These are phyloP conservation scores for Cupressus sempervirens DNA, from an alignment of 75 land plant species.

Conservation along the genomic window DNA sequence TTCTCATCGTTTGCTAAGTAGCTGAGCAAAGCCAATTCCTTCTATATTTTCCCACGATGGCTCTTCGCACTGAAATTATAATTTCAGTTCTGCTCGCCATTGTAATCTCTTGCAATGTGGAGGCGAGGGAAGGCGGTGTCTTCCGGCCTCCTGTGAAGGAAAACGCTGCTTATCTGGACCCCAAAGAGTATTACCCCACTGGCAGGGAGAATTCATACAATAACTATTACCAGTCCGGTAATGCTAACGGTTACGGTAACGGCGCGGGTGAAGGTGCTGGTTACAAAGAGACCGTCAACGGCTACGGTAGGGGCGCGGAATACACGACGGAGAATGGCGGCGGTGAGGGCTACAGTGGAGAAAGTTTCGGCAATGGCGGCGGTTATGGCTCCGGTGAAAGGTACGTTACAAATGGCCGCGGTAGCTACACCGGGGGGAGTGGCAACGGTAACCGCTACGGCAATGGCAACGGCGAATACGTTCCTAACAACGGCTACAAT, in stretches of 20 bases:
- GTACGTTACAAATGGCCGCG: too few relatives aligned
- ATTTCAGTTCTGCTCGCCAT: neutral
- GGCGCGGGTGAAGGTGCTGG: neutral
- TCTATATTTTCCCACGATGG: neutral
- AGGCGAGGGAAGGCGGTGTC: neutral
- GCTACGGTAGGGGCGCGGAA: neutral
- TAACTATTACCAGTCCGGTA: neutral
- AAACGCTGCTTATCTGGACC: too few relatives aligned
- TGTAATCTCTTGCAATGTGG: neutral
- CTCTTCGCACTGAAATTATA: neutral
- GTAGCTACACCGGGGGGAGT: too few relatives aligned
- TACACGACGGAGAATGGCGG: neutral
- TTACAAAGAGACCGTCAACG: neutral
- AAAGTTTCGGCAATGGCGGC: neutral
- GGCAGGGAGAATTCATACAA: too few relatives aligned
- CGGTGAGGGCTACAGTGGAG: neutral
- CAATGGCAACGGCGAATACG: too few relatives aligned
- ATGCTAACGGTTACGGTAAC: neutral
- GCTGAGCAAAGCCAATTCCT: neutral
- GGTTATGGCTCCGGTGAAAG: too few relatives aligned
- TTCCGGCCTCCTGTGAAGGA: too few relatives aligned
- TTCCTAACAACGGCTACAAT: too few relatives aligned
- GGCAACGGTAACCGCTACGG: too few relatives aligned
- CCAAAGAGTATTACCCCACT: too few relatives aligned
- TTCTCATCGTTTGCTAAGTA: neutral